phyloP scores from a whole-genome alignment of 225 moss, liverwort and hornwort species.

The Pseudoscleropodium purum region DNA sequence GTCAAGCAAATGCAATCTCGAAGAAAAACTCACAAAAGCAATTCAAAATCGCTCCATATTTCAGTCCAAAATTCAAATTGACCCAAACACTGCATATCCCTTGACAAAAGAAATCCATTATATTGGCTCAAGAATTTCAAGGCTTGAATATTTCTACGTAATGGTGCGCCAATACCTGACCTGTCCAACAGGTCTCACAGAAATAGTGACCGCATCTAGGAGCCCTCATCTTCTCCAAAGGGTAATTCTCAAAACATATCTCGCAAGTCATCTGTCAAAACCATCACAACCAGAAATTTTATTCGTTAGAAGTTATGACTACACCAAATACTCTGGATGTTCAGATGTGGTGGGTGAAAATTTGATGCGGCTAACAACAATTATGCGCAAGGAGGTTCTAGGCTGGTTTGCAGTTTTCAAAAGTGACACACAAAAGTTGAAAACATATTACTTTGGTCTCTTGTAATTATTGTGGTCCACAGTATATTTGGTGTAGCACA shows the following conservation, averaged over 20 bases:
- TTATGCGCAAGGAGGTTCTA: neutral
- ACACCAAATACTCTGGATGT: neutral
- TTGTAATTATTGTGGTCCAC: neutral
- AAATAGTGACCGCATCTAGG: slow-evolving; percentile 88
- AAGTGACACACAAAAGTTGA: neutral
- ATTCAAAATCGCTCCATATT: neutral
- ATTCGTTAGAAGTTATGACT: neutral
- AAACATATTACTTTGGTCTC: neutral
- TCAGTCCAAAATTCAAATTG: neutral
- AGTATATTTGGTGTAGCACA: neutral
- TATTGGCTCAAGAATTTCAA: neutral
- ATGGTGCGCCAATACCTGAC: slow-evolving; percentile 42
- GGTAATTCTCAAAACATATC: slow-evolving; percentile 82
- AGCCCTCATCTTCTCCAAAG: slow-evolving; percentile 76
- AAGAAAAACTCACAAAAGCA: neutral
- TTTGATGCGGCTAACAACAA: neutral
- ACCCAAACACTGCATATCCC: neutral
- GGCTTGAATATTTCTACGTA: neutral
- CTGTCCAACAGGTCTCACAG: slow-evolving; percentile 95
- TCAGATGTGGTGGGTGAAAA: neutral
- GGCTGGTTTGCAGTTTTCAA: neutral
- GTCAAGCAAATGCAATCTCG: neutral
- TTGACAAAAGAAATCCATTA: neutral
- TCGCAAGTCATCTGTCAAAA: slow-evolving; percentile 54
- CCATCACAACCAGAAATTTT: neutral